Evolutionary conservation across 2,329 filamentous ascomycete genomes (phyloP), one percentile per base, ranked within the genome.

Genomic region (Pseudocercospora musae): DNA sequence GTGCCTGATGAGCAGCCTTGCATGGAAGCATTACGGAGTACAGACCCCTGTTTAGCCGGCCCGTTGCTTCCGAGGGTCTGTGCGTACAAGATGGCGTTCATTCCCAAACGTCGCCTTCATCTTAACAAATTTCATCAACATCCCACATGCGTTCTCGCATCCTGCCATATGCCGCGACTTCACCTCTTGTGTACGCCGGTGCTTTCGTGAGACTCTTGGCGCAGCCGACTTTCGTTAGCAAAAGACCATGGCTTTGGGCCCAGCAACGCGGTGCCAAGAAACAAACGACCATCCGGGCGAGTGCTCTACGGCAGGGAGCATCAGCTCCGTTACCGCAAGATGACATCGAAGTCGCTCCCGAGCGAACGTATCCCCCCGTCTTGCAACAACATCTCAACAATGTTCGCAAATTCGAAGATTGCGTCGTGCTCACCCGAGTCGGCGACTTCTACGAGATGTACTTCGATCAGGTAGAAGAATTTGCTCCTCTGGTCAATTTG

Each of bases 371-470:
- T 76, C 93, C 95, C 15, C 90, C 91, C n/a, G 90, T 98, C 53
- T 81, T 98, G 62, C 86, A 92, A 72, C 92, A 96, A 75, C 94
- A 91, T 27, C 86, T 87, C 60, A 91, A 88, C 68, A 96, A 96
- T 78, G 96, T 98, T 89, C 84, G 87, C 69, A 92, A 89, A 71
- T 97, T 96, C 78, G 86, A 88, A 71, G 92, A 96, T 71, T 98
- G 94, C 77, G 90, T 99, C 42, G 77, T 99, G 7, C 79, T 99
- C 63, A 99, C 95, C 3, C 87, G 94, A 60, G 92, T 99, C 27
- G 95, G 95, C 60, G 89, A 93, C 63, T 99, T 99, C 78, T 99
- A 98, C 77, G 95, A 99, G 84, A 81, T 99, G 62, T 99, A 99
- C 78, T 96, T 98, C 76, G 90, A 96, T 71, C 93, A 99, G 75